Conservation (phyloP, 2,329 filamentous ascomycete species). For the Ophiostoma ulmi region DNA sequence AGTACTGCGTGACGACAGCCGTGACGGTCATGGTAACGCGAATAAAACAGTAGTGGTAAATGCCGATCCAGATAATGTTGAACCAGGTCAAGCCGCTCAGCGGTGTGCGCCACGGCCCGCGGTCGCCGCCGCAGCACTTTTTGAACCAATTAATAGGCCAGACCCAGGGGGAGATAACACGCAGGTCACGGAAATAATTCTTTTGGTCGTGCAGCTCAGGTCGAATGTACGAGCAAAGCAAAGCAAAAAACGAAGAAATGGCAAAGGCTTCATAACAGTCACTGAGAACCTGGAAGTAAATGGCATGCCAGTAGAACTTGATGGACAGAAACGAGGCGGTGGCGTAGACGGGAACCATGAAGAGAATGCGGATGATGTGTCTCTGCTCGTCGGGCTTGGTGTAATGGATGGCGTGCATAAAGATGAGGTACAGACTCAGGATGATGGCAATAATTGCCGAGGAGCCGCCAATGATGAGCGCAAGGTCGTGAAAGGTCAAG, state of each 20-base stretch:
- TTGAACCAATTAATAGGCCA: slow-evolving; percentile 66
- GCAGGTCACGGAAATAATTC: slow-evolving; percentile 67
- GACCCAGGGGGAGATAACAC: slow-evolving; percentile 65
- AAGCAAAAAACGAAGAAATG: slow-evolving; percentile 78
- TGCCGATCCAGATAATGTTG: slow-evolving; percentile 75
- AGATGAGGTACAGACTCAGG: slow-evolving; percentile 53
- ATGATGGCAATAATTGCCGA: slow-evolving; percentile 48
- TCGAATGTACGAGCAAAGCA: slow-evolving; percentile 75
- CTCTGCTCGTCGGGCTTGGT: slow-evolving; percentile 56
- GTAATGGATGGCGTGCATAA: slow-evolving; percentile 56
- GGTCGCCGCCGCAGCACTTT: slow-evolving; percentile 63
- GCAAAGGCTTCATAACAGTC: slow-evolving; percentile 89
- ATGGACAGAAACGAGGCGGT: slow-evolving; percentile 69
- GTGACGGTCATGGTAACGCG: slow-evolving; percentile 74
- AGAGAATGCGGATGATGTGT: slow-evolving; percentile 78
- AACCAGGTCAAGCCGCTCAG: slow-evolving; percentile 83
- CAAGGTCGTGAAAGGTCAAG: slow-evolving; percentile 52
- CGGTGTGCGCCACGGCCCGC: slow-evolving; percentile 67
- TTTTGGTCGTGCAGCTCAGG: slow-evolving; percentile 76
- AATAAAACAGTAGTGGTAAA: slow-evolving; percentile 84
- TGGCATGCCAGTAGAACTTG: slow-evolving; percentile 67
- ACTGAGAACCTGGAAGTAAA: slow-evolving; percentile 75
- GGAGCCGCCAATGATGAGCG: slow-evolving; percentile 47
- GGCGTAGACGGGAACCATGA: slow-evolving; percentile 81
- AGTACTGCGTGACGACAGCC: slow-evolving; percentile 66